These are phyloP conservation scores for Trypanosoma scelopori DNA, from an alignment of 208 protist species.

Conservation along the genomic window DNA sequence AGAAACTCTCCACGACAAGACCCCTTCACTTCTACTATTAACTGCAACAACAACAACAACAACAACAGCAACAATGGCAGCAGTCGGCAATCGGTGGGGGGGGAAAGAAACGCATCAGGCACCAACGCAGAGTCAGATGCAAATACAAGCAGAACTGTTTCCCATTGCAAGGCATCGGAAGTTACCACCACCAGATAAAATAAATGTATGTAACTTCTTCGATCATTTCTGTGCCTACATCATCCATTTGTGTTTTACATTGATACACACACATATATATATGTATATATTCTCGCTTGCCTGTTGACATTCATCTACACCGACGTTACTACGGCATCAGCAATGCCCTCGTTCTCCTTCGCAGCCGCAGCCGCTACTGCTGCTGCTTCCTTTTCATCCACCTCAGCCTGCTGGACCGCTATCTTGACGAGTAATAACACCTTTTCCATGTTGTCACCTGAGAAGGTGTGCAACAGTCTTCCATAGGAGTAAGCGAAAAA, in stretches of 20 bases:
- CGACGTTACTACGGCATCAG: background rate
- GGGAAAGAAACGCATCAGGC: no score
- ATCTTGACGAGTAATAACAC: conserved; percentile 58
- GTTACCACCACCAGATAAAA: no score
- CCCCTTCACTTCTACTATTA: background rate
- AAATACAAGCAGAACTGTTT: no score
- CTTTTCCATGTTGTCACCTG: conserved; percentile 77
- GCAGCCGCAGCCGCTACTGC: conserved; percentile 34
- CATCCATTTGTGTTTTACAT: background rate
- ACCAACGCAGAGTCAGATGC: no score
- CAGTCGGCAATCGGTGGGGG: no score
- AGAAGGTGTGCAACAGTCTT: conserved; percentile 40
- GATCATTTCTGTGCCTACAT: background rate
- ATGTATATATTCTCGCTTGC: background rate
- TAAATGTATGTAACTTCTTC: no score
- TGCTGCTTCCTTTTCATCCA: conserved; percentile 29
- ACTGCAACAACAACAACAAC: background rate
- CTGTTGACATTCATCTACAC: background rate
- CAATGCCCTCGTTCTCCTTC: background rate
- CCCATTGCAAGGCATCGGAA: no score
- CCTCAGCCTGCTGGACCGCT: conserved; percentile 34
- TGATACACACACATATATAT: no score
- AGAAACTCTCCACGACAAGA: no score
- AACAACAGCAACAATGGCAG: no score
- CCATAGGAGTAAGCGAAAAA: conserved; percentile 68